Conservation (phyloP, 2,329 filamentous ascomycete genomes). For the Fusarium sp. region DNA sequence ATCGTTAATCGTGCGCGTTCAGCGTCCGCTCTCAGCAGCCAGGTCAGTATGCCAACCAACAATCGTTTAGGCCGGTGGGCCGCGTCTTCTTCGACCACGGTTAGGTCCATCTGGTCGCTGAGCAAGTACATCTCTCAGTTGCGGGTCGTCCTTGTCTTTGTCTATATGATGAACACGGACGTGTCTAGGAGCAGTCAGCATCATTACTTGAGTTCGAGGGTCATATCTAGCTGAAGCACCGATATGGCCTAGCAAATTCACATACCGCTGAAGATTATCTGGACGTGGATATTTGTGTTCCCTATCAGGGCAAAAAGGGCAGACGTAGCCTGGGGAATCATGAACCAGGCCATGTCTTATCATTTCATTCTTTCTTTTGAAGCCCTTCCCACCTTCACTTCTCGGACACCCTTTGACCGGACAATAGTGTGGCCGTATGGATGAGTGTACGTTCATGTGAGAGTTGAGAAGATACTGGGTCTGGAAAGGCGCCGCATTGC, state of each 20-base stretch:
- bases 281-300: conserved; percentile 96
- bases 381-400: conserved; percentile 73
- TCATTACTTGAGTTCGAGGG: neutral
- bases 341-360: conserved; percentile 87
- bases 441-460: conserved; percentile 79
- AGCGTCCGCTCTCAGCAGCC: neutral
- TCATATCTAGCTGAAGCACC: neutral
- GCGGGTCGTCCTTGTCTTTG: conserved; percentile 87
- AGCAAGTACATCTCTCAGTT: conserved; percentile 83
- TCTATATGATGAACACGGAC: conserved; percentile 93
- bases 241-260: neutral
- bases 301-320: conserved; percentile 92
- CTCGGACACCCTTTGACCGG: conserved; percentile 71
- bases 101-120: conserved; percentile 87
- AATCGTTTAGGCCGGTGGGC: conserved; percentile 51
- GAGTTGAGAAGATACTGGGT: conserved; percentile 84
- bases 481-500: conserved; percentile 79
- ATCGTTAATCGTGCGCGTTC: conserved; percentile 12
- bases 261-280: conserved; percentile 92
- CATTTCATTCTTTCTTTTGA: conserved; percentile 81
- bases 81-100: conserved; percentile 80
- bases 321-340: conserved; percentile 93
- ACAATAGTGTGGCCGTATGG: conserved; percentile 74
- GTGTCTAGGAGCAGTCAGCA: conserved; percentile 68
- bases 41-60: neutral